Percentiles rank a stretch among this genome's conserved stretches.
phyloP scores from a whole-genome alignment of 495 filamentous ascomycete genomes.

The Podospora pseudopauciseta region DNA sequence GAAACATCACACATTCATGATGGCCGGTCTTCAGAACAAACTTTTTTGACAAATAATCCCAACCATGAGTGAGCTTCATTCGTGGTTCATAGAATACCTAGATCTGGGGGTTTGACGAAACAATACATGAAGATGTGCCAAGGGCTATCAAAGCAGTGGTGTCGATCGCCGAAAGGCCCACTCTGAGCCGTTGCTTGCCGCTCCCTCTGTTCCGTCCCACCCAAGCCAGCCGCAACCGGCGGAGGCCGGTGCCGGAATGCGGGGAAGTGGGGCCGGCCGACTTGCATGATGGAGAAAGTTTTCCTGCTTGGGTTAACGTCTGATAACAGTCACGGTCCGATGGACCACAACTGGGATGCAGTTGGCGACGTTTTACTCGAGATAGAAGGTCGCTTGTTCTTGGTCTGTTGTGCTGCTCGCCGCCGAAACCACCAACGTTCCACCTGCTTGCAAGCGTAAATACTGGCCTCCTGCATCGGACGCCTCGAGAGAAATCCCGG shows the following conservation, averaged over 20 bases:
- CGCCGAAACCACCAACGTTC: conserved; percentile 7
- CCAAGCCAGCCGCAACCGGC: neutral
- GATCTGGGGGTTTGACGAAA: no score
- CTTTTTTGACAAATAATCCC: no score
- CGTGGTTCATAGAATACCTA: no score
- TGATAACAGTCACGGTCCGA: neutral
- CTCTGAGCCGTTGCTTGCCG: conserved; percentile 23
- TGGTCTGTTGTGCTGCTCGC: neutral
- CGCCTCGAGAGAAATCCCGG: conserved; percentile 23
- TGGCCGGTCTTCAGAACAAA: no score
- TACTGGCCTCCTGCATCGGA: conserved; percentile 13
- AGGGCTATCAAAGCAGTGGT: neutral
- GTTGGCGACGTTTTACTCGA: conserved; percentile 12
- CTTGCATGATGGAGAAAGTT: neutral
- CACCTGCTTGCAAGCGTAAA: conserved; percentile 11
- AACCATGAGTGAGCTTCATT: no score
- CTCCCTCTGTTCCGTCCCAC: neutral
- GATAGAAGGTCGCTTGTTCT: conserved; percentile 16
- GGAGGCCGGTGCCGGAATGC: neutral
- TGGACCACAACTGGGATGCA: neutral
- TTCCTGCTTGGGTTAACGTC: neutral
- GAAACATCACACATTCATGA: no score
- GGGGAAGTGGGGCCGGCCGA: conserved; percentile 10
- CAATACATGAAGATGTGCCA: no score
- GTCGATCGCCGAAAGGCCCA: neutral